A percentile compares a stretch with the other conserved stretches of the same genome.
Evolutionary conservation across 164 flowering plant genomes (phyloP).

Genomic region (Euptelea pleiosperma): DNA sequence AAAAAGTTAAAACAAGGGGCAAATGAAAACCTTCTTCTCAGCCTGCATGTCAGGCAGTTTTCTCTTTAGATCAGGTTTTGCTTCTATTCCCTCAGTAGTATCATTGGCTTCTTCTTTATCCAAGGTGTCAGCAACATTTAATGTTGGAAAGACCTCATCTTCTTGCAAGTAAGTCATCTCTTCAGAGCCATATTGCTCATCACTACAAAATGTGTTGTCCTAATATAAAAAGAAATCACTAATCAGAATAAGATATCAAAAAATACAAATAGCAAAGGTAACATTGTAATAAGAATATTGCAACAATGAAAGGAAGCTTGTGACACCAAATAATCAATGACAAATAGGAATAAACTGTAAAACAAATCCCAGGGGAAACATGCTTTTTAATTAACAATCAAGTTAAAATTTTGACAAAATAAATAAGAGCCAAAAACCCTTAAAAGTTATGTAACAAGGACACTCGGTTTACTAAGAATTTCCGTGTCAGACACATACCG

Average conservation of each 20-base stretch:
- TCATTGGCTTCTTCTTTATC: conserved; percentile 21
- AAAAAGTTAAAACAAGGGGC: not conserved
- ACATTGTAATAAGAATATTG: not conserved
- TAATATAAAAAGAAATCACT: conserved; percentile 18
- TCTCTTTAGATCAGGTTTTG: conserved; percentile 50
- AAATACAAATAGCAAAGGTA: not conserved
- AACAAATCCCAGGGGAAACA: not conserved
- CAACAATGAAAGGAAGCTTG: not conserved
- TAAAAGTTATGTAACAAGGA: too few species aligned
- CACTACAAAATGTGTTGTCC: conserved; percentile 36
- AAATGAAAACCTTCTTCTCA: conserved; percentile 60
- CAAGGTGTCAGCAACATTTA: conserved; percentile 28
- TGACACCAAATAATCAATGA: not conserved
- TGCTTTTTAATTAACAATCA: not conserved
- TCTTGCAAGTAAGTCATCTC: conserved; percentile 75
- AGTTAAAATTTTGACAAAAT: not conserved
- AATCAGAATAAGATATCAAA: not conserved
- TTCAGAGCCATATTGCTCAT: conserved; percentile 42
- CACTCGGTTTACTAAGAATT: too few species aligned
- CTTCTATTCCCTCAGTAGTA: conserved; percentile 26
- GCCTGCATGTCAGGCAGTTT: conserved; percentile 52
- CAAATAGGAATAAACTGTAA: not conserved
- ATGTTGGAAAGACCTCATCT: conserved; percentile 71
- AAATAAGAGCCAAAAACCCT: not conserved
- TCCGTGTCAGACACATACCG: too few species aligned